phyloP scores from a whole-genome alignment of 257 asterid genomes.

The Thymus quinquecostatus region DNA sequence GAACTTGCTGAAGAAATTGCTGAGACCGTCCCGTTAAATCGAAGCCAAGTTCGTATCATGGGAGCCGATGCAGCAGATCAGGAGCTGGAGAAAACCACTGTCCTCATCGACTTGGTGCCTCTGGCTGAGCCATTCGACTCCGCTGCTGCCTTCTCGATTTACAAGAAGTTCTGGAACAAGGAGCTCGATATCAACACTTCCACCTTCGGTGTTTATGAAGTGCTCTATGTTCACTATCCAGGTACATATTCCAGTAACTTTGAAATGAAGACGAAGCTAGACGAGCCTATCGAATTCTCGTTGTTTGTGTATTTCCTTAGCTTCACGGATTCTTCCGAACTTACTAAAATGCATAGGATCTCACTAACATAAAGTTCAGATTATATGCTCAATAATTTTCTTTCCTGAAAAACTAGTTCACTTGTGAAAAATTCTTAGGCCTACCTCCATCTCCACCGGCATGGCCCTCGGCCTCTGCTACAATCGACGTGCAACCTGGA shows the following conservation, averaged over 20 bases:
- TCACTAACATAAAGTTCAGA: too few species aligned
- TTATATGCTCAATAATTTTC: too few species aligned
- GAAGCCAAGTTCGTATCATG: slow-evolving; percentile 80
- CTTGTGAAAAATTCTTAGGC: slow-evolving; percentile 41
- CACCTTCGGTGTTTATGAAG: slow-evolving; percentile 69
- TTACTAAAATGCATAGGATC: too few species aligned
- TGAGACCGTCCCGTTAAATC: slow-evolving; percentile 42
- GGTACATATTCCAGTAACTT: slow-evolving; percentile 39
- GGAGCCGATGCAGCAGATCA: slow-evolving; percentile 85
- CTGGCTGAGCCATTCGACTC: slow-evolving; percentile 49
- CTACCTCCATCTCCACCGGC: slow-evolving; percentile 92
- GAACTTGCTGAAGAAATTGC: slow-evolving; percentile 73
- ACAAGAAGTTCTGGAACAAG: slow-evolving; percentile 75
- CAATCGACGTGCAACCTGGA: slow-evolving; percentile 51
- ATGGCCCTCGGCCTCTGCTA: slow-evolving; percentile 47
- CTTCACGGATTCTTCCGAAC: too few species aligned
- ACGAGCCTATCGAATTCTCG: too few species aligned
- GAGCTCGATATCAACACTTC: slow-evolving; percentile 51
- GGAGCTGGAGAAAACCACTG: slow-evolving; percentile 69
- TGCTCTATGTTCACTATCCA: slow-evolving; percentile 81
- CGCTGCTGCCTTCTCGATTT: slow-evolving; percentile 58
- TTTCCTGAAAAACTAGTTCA: too few species aligned
- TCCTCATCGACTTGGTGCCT: slow-evolving; percentile 77
- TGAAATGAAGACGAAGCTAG: not conserved
- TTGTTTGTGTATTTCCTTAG: too few species aligned